These are phyloP conservation scores for Pluteus cervinus DNA, from an alignment of 768 basidiomycete genomes.

Conservation along the genomic window DNA sequence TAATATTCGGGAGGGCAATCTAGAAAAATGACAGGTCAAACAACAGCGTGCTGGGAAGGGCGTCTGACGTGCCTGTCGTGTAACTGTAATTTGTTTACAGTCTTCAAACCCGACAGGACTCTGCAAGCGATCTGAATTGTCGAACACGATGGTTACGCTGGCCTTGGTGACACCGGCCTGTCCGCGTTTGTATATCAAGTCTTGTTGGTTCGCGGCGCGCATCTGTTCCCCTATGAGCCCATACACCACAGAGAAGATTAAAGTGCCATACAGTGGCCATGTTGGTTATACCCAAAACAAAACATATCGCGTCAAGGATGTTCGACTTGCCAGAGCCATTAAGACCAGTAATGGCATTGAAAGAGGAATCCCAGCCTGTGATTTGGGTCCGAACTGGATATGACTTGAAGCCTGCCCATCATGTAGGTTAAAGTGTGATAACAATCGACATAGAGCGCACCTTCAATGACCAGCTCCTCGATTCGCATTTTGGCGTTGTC, in stretches of 20 bases:
- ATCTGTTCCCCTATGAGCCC: too few species aligned
- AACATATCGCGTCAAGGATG: conserved; percentile 98
- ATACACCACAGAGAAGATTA: conserved; percentile 10
- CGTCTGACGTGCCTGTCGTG: conserved; percentile 69
- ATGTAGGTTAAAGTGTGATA: not conserved
- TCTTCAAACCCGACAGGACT: conserved; percentile 81
- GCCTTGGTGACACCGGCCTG: conserved; percentile 97
- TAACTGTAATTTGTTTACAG: conserved; percentile 89
- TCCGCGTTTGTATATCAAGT: conserved; percentile 98
- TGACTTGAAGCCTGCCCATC: conserved; percentile 82
- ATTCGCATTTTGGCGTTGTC: conserved; percentile 63
- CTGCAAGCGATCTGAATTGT: conserved; percentile 85
- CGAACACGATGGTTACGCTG: conserved; percentile 97
- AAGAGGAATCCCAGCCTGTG: conserved; percentile 94
- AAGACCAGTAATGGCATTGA: conserved; percentile 97
- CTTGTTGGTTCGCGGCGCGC: conserved; percentile 92
- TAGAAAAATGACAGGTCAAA: conserved; percentile 21
- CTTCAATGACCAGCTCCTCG: conserved; percentile 93
- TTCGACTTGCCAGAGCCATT: conserved; percentile 98
- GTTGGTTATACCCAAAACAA: conserved; percentile 96
- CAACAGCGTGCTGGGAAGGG: not conserved
- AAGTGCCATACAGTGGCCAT: conserved; percentile 68
- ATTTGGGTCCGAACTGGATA: conserved; percentile 96
- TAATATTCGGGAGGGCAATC: conserved; percentile 90
- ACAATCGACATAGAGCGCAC: conserved; percentile 25